Conservation (phyloP, 768 basidiomycete species). For the Naganishia randhawae region DNA sequence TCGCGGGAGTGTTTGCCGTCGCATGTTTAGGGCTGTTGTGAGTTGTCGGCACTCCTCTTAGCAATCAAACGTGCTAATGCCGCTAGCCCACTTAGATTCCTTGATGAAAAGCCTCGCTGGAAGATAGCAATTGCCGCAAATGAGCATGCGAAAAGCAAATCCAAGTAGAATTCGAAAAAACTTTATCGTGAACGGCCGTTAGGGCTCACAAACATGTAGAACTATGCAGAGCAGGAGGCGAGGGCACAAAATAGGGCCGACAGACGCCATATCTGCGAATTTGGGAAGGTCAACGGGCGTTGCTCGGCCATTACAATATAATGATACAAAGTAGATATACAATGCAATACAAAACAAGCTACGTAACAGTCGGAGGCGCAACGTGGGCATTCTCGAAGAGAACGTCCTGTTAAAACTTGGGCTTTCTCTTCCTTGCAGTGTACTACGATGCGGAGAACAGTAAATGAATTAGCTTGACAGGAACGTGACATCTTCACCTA, state of each 20-base stretch:
- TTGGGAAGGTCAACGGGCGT: too few species aligned
- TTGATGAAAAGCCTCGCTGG: slow-evolving; percentile 7
- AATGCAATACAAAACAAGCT: not conserved
- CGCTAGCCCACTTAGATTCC: not conserved
- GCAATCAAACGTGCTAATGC: not conserved
- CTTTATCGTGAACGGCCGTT: not conserved
- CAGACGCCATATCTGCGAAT: too few species aligned
- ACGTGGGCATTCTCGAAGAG: too few species aligned
- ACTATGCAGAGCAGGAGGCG: too few species aligned
- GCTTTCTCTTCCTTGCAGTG: slow-evolving; percentile 82
- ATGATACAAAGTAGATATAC: not conserved
- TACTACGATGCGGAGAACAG: slow-evolving; percentile 62
- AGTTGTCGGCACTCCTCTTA: not conserved
- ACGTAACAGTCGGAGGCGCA: not conserved
- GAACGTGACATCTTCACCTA: not conserved
- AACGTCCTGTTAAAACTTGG: slow-evolving; percentile 60
- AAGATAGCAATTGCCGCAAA: not conserved
- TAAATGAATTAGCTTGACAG: not conserved
- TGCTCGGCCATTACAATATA: not conserved
- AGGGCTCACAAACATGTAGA: not conserved
- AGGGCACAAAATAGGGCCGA: too few species aligned
- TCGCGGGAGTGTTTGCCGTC: not conserved
- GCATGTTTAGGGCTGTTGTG: slow-evolving; percentile 6
- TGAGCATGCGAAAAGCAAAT: not conserved
- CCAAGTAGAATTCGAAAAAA: not conserved